Percentiles rank a stretch among this genome's conserved stretches.
phyloP scores from a whole-genome alignment of 257 asterid species.

The Solanum chiquidenum region DNA sequence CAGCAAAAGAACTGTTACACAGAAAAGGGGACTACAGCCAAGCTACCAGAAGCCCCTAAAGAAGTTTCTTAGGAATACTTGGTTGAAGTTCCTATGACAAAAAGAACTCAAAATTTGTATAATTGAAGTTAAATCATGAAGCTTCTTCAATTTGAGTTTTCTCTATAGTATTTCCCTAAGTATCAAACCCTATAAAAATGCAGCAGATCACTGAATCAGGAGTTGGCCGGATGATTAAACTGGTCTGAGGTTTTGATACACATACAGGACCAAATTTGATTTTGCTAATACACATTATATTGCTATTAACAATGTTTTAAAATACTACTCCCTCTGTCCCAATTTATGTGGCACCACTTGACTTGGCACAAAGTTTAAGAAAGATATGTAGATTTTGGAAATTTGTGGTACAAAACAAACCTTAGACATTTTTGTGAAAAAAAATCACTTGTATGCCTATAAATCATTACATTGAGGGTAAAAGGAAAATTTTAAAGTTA shows the following conservation, averaged over 20 bases:
- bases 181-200: not conserved
- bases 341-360: not conserved
- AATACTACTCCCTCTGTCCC: not conserved
- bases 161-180: not conserved
- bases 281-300: not conserved
- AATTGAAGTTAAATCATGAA: not conserved
- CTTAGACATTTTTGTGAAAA: not conserved
- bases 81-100: not conserved
- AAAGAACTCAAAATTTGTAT: not conserved
- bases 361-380: not conserved
- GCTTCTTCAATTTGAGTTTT: not conserved
- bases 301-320: not conserved
- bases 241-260: not conserved
- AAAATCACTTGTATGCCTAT: not conserved
- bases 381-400: not conserved
- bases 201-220: not conserved
- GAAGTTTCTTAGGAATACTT: not conserved
- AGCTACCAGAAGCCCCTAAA: not conserved
- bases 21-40: not conserved
- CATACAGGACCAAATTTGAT: not conserved
- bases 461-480: not conserved
- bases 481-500: not conserved
- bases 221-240: not conserved
- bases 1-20: not conserved
- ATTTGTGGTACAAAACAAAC: not conserved